Conservation (phyloP, 257 asterid genomes). For the Salvia miltiorrhiza region DNA sequence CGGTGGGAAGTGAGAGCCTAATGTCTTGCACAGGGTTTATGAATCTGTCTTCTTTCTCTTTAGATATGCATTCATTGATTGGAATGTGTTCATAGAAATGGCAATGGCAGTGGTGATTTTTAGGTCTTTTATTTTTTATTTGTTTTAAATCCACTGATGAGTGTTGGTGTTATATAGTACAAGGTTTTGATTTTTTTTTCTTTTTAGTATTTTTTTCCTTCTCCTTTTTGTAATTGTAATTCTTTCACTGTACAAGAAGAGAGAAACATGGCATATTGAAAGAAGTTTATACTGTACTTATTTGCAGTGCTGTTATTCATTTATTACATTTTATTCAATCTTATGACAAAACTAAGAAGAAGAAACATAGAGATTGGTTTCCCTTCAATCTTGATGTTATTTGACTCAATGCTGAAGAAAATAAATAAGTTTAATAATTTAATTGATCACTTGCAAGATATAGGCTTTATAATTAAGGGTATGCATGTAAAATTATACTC, state of each 20-base stretch:
- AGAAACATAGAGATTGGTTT: too few species aligned
- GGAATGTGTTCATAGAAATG: constrained; percentile 17
- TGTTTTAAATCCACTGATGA: constrained; percentile 29
- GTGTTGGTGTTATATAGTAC: constrained; percentile 16
- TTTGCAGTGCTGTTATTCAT: background rate
- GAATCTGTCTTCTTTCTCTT: constrained; percentile 3
- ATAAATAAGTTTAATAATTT: too few species aligned
- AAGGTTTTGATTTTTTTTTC: background rate
- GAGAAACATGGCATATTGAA: constrained; percentile 2
- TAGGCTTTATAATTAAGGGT: too few species aligned
- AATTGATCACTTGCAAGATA: too few species aligned
- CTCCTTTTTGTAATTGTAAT: constrained; percentile 6
- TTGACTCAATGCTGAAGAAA: too few species aligned
- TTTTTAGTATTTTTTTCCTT: background rate
- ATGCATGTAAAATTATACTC: too few species aligned
- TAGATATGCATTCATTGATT: constrained; percentile 30
- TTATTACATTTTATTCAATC: background rate
- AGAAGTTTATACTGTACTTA: background rate
- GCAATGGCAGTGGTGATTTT: constrained; percentile 30
- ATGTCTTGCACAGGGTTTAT: constrained; percentile 1
- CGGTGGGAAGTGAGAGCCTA: constrained; percentile 45
- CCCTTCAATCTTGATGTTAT: too few species aligned
- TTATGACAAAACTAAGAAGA: too few species aligned
- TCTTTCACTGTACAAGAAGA: constrained; percentile 21
- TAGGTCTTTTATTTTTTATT: constrained; percentile 4